Evolutionary conservation across 192 early-diverging fungal species (phyloP), one percentile per base, ranked within the genome.

Genomic region (Entomortierella beljakovae): DNA sequence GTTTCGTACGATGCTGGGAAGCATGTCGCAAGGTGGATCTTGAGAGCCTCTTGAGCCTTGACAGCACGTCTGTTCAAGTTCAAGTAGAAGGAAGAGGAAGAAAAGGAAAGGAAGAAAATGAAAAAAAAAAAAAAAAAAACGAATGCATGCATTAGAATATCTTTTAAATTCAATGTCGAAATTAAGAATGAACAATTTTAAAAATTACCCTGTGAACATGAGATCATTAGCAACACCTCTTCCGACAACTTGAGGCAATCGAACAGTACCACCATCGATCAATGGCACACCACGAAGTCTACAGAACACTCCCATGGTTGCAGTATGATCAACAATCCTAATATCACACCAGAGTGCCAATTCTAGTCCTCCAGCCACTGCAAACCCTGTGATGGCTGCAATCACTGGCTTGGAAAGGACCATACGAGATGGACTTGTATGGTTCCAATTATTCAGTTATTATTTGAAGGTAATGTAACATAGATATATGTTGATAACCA

Each of bases 291-390:
- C 86, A 43, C 82, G 51, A 11, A 83, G 53, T 49, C 85, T 66
- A 59, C 86, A 87, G 35, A 83, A 87, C 10, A 87, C 80, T 10
- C 86, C 86, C 34, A 87, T 33, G 0, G 64, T 71, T 6, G 85
- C 74, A 0, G 66, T 72, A 3, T 67, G 29, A 26, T 85, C 82
- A 1, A 82, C 82, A 31, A 87, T 85, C 9, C 86, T 60, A 1
- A 87, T 71, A 52, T 87, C 86, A 16, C 83, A 85, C 86, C 86
- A 87, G 22, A 76, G 49, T 20, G 86, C 86, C 25, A 87, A 65
- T 34, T 87, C 86, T 2, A 87, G 29, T 2, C 86, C 86, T 37
- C 86, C 86, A n/a, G 86, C 86, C 20, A 87, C 86, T 2, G 85
- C 85, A 62, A 71, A 84, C 5, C 86, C 86, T 7, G 85, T 83